phyloP scores from a whole-genome alignment of 192 early-diverging fungal genomes.

The Dissophora globulifera region DNA sequence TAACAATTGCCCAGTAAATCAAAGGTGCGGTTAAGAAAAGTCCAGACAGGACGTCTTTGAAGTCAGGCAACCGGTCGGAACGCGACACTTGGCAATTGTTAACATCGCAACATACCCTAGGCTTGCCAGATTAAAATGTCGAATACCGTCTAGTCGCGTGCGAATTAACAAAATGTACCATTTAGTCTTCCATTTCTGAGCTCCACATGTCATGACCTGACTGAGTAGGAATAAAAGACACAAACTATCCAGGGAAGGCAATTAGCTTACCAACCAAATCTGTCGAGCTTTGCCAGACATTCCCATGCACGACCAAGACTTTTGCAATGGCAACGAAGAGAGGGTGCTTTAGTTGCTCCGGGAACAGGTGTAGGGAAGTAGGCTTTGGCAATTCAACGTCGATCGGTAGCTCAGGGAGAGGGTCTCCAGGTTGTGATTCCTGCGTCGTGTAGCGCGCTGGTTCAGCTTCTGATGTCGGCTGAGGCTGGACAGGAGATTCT shows the following conservation, averaged over 20 bases:
- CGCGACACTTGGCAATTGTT: too few relatives aligned
- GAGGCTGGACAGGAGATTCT: too few relatives aligned
- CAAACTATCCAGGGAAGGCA: not conserved
- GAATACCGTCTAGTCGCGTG: conserved; percentile 21
- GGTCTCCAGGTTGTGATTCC: not conserved
- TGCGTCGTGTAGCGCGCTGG: too few relatives aligned
- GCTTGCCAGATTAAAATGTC: conserved; percentile 32
- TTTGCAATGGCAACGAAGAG: conserved; percentile 38
- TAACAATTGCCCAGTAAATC: too few relatives aligned
- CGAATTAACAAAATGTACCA: not conserved
- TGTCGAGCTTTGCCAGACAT: conserved; percentile 39
- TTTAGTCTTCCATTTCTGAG: not conserved
- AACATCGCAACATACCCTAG: conserved; percentile 17
- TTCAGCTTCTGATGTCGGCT: too few relatives aligned
- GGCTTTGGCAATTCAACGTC: not conserved
- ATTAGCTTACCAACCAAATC: conserved; percentile 42
- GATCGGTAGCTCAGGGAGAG: conserved; percentile 21
- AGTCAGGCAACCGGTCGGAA: too few relatives aligned
- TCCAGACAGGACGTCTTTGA: too few relatives aligned
- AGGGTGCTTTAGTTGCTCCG: conserved; percentile 28
- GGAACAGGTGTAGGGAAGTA: conserved; percentile 10
- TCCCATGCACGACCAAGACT: conserved; percentile 33
- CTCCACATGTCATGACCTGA: too few relatives aligned
- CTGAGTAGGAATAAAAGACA: too few relatives aligned
- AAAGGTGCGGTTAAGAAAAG: too few relatives aligned